Evolutionary conservation across 495 filamentous ascomycete genomes (phyloP), one percentile per base, ranked within the genome.

Genomic region (Bacidia rubella): DNA sequence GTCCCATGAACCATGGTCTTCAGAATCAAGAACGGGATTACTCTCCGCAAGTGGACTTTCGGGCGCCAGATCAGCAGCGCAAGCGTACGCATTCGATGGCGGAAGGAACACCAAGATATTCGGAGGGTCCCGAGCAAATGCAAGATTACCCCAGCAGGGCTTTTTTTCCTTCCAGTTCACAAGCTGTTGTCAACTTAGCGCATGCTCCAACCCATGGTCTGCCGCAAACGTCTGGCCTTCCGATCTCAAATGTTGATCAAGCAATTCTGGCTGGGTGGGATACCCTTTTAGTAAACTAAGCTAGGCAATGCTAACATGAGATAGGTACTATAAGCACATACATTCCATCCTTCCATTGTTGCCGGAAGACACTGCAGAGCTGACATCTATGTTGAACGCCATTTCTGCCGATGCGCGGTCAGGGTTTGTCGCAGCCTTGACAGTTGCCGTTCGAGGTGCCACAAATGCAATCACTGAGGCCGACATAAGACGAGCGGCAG

Each of bases 81-180:
- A 80, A 80, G 62, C 66, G 78, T 55, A 78, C 76, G 12, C 77
- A 75, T 57, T 76, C 74, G 21, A 72, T 79, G 32, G 78, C 76
- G 20, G 71, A 74, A 49, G 75, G 74, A 19, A 64, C 75, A 19
- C 68, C 66, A 22, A 25, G 11, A 0, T 57, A 51, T 21, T 43
- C 43, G 3, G 27, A 45, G 22, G 51, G 22, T 7, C 44, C 35
- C 20, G 51, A 54, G 17, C 47, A 58, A 22, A 41, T 51, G n/a
- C 56, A 52, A 27, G 25, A 52, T 10, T 19, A 54, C 54, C 15
- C 51, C 51, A 17, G 51, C 54, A 5, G 23, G 9, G 17, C 24
- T 39, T 12, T 19, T 24, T 5, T 49, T 53, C 5, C 35, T 19
- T 12, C 41, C 24, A 54, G 49, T 48, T 32, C 57, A 58, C 32